A percentile compares a stretch with the other conserved stretches of the same genome.
phyloP scores from a whole-genome alignment of 1,139 yeast genomes.

The Hanseniaspora gamundiae region DNA sequence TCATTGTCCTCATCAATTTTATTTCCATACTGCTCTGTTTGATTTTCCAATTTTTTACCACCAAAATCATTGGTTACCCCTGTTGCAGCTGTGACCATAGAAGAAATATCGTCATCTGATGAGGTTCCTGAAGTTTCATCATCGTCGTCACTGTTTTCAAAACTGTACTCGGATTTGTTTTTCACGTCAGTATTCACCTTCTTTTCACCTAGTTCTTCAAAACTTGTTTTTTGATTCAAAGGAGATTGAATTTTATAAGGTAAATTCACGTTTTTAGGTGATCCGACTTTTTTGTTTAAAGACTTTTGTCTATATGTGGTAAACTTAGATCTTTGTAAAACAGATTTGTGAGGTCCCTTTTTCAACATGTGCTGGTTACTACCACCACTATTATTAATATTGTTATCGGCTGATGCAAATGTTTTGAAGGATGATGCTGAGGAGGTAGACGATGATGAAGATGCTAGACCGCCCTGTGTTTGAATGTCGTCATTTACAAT shows the following conservation, averaged over 20 bases:
- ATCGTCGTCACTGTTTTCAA: background rate
- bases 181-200: background rate
- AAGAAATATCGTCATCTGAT: background rate
- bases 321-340: constrained; percentile 22
- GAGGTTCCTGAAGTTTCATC: too few species aligned
- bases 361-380: background rate
- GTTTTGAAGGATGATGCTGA: constrained; percentile 4
- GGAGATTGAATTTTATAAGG: background rate
- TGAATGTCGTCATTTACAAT: background rate
- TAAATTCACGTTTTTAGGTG: background rate
- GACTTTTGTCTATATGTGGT: constrained; percentile 19
- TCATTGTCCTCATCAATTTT: background rate
- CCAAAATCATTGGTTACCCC: too few species aligned
- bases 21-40: too few species aligned
- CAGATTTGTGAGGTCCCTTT: constrained; percentile 14
- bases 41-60: too few species aligned
- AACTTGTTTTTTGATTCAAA: background rate
- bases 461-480: background rate
- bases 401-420: background rate
- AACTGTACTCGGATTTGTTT: background rate
- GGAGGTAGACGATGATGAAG: constrained; percentile 1
- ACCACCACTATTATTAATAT: background rate
- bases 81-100: constrained; percentile 1
- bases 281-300: constrained; percentile 2
- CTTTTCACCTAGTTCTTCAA: background rate